These are phyloP conservation scores for Acrodontium crateriforme DNA, from an alignment of 2,329 filamentous ascomycete genomes.

Conservation along the genomic window DNA sequence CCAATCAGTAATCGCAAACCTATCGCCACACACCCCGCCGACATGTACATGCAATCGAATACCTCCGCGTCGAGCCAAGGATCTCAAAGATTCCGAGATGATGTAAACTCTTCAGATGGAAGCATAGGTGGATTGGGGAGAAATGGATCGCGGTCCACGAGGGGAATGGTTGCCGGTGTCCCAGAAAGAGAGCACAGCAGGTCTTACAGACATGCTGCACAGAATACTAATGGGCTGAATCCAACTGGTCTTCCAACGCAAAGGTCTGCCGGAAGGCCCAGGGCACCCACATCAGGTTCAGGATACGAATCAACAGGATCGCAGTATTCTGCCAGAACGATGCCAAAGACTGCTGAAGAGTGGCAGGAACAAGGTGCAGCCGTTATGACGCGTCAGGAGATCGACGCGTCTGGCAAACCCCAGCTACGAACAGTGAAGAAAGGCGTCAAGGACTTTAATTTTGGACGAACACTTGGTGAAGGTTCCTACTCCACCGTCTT, in stretches of 20 bases:
- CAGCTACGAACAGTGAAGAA: slow-evolving; percentile 83
- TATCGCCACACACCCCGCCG: too few relatives aligned
- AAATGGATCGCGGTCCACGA: slow-evolving; percentile 49
- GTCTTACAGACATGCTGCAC: slow-evolving; percentile 46
- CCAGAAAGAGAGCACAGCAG: slow-evolving; percentile 55
- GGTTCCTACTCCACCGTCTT: slow-evolving; percentile 96
- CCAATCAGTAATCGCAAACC: too few relatives aligned
- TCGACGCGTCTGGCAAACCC: slow-evolving; percentile 64
- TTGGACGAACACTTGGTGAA: slow-evolving; percentile 80
- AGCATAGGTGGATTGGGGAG: slow-evolving; percentile 39
- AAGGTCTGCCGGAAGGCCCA: slow-evolving; percentile 55
- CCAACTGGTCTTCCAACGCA: slow-evolving; percentile 62
- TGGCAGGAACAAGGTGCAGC: slow-evolving; percentile 96
- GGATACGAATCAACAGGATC: slow-evolving; percentile 12
- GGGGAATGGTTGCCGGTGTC: slow-evolving; percentile 44
- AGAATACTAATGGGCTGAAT: slow-evolving; percentile 42
- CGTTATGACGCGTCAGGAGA: slow-evolving; percentile 64
- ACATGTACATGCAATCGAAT: slow-evolving; percentile 36
- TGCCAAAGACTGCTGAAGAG: slow-evolving; percentile 61
- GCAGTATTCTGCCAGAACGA: too few relatives aligned
- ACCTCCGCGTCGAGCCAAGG: slow-evolving; percentile 32
- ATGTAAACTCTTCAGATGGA: slow-evolving; percentile 20
- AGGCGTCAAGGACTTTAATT: slow-evolving; percentile 91
- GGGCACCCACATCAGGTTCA: slow-evolving; percentile 13
- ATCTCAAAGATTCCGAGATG: slow-evolving; percentile 35